Conservation (phyloP, 2,329 filamentous ascomycete species). For the Venturia pyrina region DNA sequence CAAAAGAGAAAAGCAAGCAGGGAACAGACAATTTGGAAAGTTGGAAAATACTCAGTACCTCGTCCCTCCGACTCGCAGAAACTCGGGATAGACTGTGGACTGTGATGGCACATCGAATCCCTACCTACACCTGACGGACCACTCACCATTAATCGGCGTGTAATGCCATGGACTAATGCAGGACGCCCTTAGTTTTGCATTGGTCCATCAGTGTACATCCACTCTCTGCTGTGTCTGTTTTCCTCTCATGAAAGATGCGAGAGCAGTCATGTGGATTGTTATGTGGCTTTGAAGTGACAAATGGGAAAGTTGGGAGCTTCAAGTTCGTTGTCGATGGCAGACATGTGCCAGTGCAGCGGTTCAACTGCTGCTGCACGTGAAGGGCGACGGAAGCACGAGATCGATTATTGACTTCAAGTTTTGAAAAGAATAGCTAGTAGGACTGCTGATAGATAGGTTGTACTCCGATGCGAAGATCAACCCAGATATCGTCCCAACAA, state of each 20-base stretch:
- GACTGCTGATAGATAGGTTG: not conserved
- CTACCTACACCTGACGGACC: not conserved
- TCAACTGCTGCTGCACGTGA: not conserved
- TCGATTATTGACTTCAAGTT: not conserved
- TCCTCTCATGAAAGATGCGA: no score
- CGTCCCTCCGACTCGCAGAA: not conserved
- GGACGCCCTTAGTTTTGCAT: not conserved
- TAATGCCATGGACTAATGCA: not conserved
- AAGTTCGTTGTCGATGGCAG: not conserved
- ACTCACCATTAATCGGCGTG: not conserved
- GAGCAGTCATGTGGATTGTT: not conserved
- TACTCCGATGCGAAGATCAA: not conserved
- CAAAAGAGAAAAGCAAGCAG: not conserved
- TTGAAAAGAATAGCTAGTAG: not conserved
- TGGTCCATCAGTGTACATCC: not conserved
- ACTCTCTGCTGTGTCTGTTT: no score
- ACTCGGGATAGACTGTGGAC: not conserved
- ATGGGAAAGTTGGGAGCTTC: not conserved
- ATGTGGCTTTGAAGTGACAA: not conserved
- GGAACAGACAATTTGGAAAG: not conserved
- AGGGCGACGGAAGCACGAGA: not conserved
- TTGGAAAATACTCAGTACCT: not conserved
- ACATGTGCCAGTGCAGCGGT: not conserved
- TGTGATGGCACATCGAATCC: constrained; percentile 1
- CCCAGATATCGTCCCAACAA: not conserved